Conservation (phyloP, 1,139 yeast species). For the Eremothecium sinecaudum region DNA sequence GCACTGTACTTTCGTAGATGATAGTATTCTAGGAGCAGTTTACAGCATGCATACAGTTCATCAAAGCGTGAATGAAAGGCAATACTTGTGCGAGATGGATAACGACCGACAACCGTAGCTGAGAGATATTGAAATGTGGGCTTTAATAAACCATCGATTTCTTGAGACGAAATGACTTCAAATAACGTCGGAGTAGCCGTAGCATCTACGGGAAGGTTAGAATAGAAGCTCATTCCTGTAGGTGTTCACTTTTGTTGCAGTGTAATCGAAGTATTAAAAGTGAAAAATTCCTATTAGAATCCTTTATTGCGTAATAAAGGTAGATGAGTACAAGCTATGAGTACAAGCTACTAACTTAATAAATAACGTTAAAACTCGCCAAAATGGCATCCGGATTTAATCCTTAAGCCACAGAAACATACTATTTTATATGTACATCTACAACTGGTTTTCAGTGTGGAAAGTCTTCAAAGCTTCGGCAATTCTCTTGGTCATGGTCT, state of each 20-base stretch:
- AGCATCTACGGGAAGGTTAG: conserved; percentile 23
- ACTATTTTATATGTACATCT: conserved; percentile 19
- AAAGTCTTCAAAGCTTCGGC: conserved; percentile 74
- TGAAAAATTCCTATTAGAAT: no score
- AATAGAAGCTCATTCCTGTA: conserved; percentile 26
- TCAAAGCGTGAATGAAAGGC: conserved; percentile 3
- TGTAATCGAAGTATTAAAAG: no score
- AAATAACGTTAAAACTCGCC: no score
- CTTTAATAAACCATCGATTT: conserved; percentile 65
- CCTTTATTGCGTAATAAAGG: no score
- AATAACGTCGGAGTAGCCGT: conserved; percentile 24
- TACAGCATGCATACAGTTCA: conserved; percentile 28
- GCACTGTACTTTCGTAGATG: conserved; percentile 72
- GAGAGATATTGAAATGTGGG: conserved; percentile 77
- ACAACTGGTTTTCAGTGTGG: conserved; percentile 66
- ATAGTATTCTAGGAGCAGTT: conserved; percentile 66
- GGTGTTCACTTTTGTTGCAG: no score
- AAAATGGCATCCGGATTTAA: no score
- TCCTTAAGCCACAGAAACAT: no score
- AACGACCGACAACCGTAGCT: conserved; percentile 40
- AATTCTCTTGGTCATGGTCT: conserved; percentile 89
- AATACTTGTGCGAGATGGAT: conserved; percentile 2
- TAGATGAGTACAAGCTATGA: no score
- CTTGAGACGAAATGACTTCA: conserved; percentile 61
- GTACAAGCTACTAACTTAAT: no score